A percentile compares a stretch with the other conserved stretches of the same genome.
These are phyloP conservation scores for Davidsoniella virescens DNA, from an alignment of 2,329 filamentous ascomycete species.

Conservation along the genomic window DNA sequence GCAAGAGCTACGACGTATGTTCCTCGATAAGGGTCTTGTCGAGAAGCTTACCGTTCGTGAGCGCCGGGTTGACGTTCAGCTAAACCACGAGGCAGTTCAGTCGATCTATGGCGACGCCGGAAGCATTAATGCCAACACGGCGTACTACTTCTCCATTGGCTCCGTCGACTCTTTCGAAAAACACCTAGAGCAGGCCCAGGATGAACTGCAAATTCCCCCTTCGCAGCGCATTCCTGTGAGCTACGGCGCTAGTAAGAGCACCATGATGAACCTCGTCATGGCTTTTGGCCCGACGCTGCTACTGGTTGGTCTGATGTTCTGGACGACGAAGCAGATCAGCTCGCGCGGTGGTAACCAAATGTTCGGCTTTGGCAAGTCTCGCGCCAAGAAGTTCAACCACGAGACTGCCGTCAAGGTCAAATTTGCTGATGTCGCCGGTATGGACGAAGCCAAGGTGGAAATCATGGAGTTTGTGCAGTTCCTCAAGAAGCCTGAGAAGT, in stretches of 20 bases:
- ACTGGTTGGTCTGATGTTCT: slow-evolving; percentile 69
- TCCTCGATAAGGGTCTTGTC: slow-evolving; percentile 89
- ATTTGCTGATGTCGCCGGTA: slow-evolving; percentile 89
- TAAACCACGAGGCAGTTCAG: slow-evolving; percentile 58
- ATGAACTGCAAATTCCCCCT: slow-evolving; percentile 69
- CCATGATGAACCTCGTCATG: slow-evolving; percentile 52
- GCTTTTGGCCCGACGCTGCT: slow-evolving; percentile 75
- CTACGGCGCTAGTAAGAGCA: slow-evolving; percentile 58
- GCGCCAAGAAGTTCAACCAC: slow-evolving; percentile 94
- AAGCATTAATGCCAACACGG: slow-evolving; percentile 49
- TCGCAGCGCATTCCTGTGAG: slow-evolving; percentile 86
- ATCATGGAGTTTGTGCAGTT: slow-evolving; percentile 99
- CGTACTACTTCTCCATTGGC: slow-evolving; percentile 89
- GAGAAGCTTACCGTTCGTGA: slow-evolving; percentile 77
- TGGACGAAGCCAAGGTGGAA: slow-evolving; percentile 95
- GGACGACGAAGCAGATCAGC: slow-evolving; percentile 58
- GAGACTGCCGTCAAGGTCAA: slow-evolving; percentile 94
- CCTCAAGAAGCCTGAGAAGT: slow-evolving; percentile 80
- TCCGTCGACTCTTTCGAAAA: slow-evolving; percentile 87
- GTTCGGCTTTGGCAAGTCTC: slow-evolving; percentile 91
- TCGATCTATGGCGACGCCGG: slow-evolving; percentile 58
- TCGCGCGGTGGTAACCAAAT: slow-evolving; percentile 59
- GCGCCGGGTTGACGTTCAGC: slow-evolving; percentile 56
- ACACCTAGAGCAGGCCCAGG: slow-evolving; percentile 73
- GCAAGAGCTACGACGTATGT: slow-evolving; percentile 89